Evolutionary conservation across 2,329 filamentous ascomycete species (phyloP).

Genomic region (Phialophora macrospora): DNA sequence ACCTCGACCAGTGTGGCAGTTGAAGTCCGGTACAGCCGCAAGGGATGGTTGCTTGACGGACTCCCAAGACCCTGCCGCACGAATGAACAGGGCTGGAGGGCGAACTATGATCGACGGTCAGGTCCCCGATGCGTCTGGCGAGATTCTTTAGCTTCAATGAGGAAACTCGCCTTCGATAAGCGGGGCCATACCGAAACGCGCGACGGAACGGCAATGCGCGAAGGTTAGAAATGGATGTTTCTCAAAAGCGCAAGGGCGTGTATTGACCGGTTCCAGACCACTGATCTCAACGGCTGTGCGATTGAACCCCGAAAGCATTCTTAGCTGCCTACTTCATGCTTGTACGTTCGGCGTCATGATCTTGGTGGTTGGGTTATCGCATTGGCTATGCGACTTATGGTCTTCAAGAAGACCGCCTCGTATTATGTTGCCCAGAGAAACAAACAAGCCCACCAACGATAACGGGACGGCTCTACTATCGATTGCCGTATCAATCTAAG

Average conservation of each 20-base stretch:
- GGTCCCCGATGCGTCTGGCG: constrained; percentile 8
- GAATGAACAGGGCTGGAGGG: constrained; percentile 14
- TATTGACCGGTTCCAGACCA: constrained; percentile 18
- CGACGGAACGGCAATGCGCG: constrained; percentile 20
- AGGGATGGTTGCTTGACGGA: constrained; percentile 28
- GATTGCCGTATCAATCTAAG: constrained; percentile 27
- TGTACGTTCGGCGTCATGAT: neutral
- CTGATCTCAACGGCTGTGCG: constrained; percentile 7
- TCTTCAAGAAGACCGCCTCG: neutral
- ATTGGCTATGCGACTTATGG: neutral
- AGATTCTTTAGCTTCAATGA: constrained; percentile 16
- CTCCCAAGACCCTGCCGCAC: constrained; percentile 6
- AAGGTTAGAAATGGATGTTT: constrained; percentile 25
- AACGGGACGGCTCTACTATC: constrained; percentile 17
- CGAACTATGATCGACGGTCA: constrained; percentile 18
- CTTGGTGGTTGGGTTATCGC: neutral
- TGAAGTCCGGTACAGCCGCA: constrained; percentile 26
- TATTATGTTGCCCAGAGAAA: neutral
- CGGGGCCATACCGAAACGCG: constrained; percentile 19
- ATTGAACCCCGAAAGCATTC: constrained; percentile 5
- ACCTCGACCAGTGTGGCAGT: constrained; percentile 23
- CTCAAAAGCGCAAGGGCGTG: constrained; percentile 22
- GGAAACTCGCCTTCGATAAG: constrained; percentile 9
- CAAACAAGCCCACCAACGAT: constrained; percentile 23
- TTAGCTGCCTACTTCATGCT: neutral